Evolutionary conservation across 139 green algal species (phyloP).

Genomic region (Medakamo hakoo): DNA sequence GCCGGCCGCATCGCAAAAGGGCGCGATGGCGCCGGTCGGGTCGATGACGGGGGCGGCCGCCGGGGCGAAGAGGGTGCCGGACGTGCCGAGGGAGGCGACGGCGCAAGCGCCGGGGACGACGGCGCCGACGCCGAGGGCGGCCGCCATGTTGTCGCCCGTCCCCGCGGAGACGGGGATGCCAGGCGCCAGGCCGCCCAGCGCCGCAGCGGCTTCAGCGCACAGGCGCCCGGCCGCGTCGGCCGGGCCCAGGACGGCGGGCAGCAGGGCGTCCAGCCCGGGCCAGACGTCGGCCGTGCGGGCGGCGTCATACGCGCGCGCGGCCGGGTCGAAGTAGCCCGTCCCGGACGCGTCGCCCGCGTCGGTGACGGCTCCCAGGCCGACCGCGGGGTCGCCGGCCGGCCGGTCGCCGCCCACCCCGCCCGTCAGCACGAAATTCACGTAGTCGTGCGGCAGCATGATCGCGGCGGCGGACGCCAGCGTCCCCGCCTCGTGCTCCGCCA

Average conservation of each 20-base stretch:
- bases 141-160: conserved; percentile 43
- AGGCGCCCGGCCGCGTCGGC: conserved; percentile 40
- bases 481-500: conserved; percentile 62
- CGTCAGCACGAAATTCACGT: conserved; percentile 64
- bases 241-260: conserved; percentile 40
- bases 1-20: conserved; percentile 69
- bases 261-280: conserved; percentile 12
- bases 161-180: conserved; percentile 44
- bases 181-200: conserved; percentile 35
- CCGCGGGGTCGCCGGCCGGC: no score
- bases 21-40: conserved; percentile 40
- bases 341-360: conserved; percentile 53
- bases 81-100: conserved; percentile 64
- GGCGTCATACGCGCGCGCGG: conserved; percentile 24
- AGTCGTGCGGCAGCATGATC: conserved; percentile 72
- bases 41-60: conserved; percentile 39
- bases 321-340: conserved; percentile 45
- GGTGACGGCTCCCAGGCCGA: no score
- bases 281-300: conserved; percentile 27
- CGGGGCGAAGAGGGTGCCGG: conserved; percentile 67
- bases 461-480: conserved; percentile 22
- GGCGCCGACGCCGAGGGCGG: conserved; percentile 13
- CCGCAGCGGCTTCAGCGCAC: conserved; percentile 20
- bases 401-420: conserved; percentile 15
- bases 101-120: conserved; percentile 27